These are phyloP conservation scores for Meripilus lineatus DNA, from an alignment of 1,284 basidiomycete species.

Conservation along the genomic window DNA sequence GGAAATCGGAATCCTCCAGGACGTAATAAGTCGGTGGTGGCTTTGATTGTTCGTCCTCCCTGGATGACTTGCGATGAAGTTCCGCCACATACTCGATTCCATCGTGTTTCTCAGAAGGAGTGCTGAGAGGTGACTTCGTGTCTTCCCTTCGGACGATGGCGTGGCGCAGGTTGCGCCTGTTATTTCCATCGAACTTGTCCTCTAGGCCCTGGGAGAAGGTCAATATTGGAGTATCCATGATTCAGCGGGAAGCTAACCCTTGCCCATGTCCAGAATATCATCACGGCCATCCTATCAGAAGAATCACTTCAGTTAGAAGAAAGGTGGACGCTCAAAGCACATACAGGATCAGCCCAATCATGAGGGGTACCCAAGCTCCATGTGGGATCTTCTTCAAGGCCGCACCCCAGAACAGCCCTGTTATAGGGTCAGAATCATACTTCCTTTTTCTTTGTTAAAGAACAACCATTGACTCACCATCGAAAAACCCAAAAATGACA, in stretches of 20 bases:
- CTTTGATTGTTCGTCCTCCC: background rate
- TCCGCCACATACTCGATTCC: too few relatives aligned
- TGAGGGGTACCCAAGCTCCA: slow-evolving; percentile 62
- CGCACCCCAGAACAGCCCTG: slow-evolving; percentile 58
- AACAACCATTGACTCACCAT: slow-evolving; percentile 26
- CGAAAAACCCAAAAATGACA: slow-evolving; percentile 55
- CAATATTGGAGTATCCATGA: too few relatives aligned
- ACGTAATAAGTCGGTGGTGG: slow-evolving; percentile 6
- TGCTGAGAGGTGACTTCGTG: slow-evolving; percentile 8
- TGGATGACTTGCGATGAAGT: too few relatives aligned
- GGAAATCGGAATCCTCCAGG: background rate
- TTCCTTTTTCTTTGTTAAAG: too few relatives aligned
- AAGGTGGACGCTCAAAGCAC: slow-evolving; percentile 15
- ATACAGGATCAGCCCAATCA: slow-evolving; percentile 47
- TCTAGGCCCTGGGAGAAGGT: slow-evolving; percentile 40
- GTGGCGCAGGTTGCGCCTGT: slow-evolving; percentile 48
- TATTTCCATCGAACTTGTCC: slow-evolving; percentile 51
- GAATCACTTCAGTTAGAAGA: background rate
- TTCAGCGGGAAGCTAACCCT: slow-evolving; percentile 38
- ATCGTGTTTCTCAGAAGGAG: slow-evolving; percentile 3
- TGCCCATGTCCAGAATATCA: slow-evolving; percentile 62
- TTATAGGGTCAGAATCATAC: background rate
- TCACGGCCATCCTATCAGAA: slow-evolving; percentile 38
- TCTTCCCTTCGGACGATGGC: slow-evolving; percentile 36
- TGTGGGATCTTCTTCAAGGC: slow-evolving; percentile 54